Conservation (phyloP, 2,329 filamentous ascomycete genomes). For the Trichothecium roseum region DNA sequence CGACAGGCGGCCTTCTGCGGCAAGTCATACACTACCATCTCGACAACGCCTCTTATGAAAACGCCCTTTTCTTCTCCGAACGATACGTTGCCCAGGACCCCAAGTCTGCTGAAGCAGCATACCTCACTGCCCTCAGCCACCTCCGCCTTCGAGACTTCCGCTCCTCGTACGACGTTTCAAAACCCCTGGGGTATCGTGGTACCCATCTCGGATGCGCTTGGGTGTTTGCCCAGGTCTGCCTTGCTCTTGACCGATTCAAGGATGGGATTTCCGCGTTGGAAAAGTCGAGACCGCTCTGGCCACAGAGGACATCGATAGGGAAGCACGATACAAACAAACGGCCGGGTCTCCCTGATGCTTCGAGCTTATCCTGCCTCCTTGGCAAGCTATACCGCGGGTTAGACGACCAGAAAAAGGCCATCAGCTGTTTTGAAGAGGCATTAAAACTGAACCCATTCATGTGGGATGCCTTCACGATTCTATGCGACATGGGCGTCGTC, state of each 20-base stretch:
- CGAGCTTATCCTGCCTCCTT: conserved; percentile 72
- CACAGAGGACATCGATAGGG: conserved; percentile 65
- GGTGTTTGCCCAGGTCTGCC: conserved; percentile 81
- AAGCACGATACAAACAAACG: conserved; percentile 71
- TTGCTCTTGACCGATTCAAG: conserved; percentile 66
- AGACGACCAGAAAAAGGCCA: conserved; percentile 73
- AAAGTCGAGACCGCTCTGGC: conserved; percentile 68
- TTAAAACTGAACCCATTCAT: conserved; percentile 89
- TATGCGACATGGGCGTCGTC: conserved; percentile 79
- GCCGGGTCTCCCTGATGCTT: conserved; percentile 68
- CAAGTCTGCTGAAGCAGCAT: conserved; percentile 67
- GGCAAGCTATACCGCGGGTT: conserved; percentile 81
- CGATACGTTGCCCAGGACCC: conserved; percentile 77
- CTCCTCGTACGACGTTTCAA: conserved; percentile 76
- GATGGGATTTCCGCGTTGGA: conserved; percentile 81
- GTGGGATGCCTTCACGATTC: conserved; percentile 89
- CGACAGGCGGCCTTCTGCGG: conserved; percentile 41
- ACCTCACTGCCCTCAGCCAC: conserved; percentile 78
- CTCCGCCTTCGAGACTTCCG: conserved; percentile 73
- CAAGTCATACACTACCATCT: conserved; percentile 60
- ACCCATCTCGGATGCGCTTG: conserved; percentile 80
- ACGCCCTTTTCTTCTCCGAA: conserved; percentile 88
- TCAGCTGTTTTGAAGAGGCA: conserved; percentile 78
- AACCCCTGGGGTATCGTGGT: conserved; percentile 58
- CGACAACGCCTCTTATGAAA: conserved; percentile 81